Evolutionary conservation across 495 filamentous ascomycete species (phyloP).

Genomic region (Astrothelium subdiscretum): DNA sequence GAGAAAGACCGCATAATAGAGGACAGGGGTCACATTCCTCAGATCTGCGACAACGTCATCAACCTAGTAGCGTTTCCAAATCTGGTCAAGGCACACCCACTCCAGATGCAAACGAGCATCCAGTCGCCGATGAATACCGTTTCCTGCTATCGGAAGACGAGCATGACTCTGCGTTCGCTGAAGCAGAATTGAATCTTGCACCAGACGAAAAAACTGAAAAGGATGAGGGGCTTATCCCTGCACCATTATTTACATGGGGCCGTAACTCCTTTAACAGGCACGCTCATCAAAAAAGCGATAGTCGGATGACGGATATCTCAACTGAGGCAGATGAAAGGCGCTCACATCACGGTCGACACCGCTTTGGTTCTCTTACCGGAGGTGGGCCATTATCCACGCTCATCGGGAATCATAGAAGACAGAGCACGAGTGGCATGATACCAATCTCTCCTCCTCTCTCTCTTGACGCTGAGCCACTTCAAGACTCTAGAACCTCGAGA

Average conservation of each 20-base stretch:
- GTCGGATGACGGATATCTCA: neutral
- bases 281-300: neutral
- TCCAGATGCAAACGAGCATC: neutral
- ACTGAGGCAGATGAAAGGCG: neutral
- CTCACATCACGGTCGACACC: neutral
- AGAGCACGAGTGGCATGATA: constrained; percentile 13
- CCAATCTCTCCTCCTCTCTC: constrained; percentile 15
- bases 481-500: neutral
- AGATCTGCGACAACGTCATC: neutral
- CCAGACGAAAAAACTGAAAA: neutral
- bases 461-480: neutral
- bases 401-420: neutral
- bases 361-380: neutral
- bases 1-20: neutral
- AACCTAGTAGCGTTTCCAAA: too few species aligned
- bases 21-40: neutral
- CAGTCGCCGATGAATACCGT: neutral
- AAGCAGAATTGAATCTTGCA: neutral
- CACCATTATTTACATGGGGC: neutral
- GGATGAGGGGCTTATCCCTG: neutral
- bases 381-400: neutral
- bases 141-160: neutral
- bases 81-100: neutral
- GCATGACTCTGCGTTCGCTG: neutral
- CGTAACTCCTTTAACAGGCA: neutral